Evolutionary conservation across 305 asterid species (phyloP).

Genomic region (Fraxinus angustifolia): DNA sequence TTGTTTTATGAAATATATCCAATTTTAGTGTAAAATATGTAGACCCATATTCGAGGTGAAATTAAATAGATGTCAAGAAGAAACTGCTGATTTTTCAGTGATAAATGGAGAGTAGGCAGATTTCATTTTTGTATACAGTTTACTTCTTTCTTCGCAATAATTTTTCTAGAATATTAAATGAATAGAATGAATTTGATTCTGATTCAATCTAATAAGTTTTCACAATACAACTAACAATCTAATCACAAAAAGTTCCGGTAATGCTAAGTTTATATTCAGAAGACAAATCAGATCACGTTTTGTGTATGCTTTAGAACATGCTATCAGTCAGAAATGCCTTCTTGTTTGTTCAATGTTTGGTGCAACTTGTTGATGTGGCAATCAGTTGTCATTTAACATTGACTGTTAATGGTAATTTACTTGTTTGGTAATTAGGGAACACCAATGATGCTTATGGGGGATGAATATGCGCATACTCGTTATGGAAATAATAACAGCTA

Average conservation of each 20-base stretch:
- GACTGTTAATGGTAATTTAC: not conserved
- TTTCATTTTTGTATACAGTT: not conserved
- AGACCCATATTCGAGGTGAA: not conserved
- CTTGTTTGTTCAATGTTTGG: not conserved
- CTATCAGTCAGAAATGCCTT: not conserved
- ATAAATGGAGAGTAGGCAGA: not conserved
- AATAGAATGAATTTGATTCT: not conserved
- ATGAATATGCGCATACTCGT: conserved; percentile 96
- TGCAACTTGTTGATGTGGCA: not conserved
- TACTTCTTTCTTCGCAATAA: not conserved
- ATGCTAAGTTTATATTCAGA: not conserved
- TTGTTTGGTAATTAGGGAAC: conserved; percentile 60
- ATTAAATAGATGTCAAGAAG: not conserved
- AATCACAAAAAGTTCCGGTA: not conserved
- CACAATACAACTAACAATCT: not conserved
- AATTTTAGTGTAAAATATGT: not conserved
- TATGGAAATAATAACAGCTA: conserved; percentile 92
- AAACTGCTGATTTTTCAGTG: not conserved
- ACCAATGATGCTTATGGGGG: conserved; percentile 99
- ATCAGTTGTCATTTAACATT: not conserved
- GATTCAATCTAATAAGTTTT: not conserved
- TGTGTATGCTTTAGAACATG: not conserved
- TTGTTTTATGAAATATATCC: not conserved
- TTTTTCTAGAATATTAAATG: not conserved
- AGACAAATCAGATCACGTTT: not conserved